Base-by-base conservation (phyloP, 345 rosid genomes). In the Salix udensis region DNA sequence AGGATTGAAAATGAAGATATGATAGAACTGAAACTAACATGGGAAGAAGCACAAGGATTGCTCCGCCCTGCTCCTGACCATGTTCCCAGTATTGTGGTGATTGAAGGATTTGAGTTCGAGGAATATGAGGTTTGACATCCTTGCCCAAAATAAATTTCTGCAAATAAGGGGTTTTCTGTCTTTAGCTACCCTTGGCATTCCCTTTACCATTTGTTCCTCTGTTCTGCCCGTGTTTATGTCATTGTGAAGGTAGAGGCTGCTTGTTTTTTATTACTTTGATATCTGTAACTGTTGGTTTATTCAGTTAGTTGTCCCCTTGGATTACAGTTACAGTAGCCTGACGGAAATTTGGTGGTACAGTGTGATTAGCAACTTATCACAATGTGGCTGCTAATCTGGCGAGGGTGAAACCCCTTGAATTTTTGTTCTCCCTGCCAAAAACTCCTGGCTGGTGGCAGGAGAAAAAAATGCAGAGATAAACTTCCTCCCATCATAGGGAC, bases 41-140 rank as follows among this genome's bases (percentile, higher is more conserved):
- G 97, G 95, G 95, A 92, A 88, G 97, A 94, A 87, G 98, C 97
- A 80, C 99, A 96, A 81, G 90, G 88, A 68, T 87, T 89, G 68
- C 88, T 96, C 37, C 91, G 94, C 12, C 97, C 98, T 30, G 93
- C 99, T 77, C 90, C 95, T 40, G 88, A 88, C 79, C 77, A 72
- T 76, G 71, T 79, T 80, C 95, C 97, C 48, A 88, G 89, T 68
- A 75, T 90, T 77, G 88, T 91, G 74, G 84, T 84, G 67, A 90
- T 94, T 78, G 97, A 94, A 75, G 98, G 91, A 61, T 83, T 75
- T 81, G 99, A 96, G 85, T 91, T 96, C 83, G 99, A 96, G 86
- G 98, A 92, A 76, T 94, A 89, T 44, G 95, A 94, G 98, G 99
- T 96, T 44, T 70, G 81, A 24, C 73, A 39, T 85, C 70, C 75